Conservation (phyloP, 2,329 filamentous ascomycete species). For the Chrysoporthe austroafricana region DNA sequence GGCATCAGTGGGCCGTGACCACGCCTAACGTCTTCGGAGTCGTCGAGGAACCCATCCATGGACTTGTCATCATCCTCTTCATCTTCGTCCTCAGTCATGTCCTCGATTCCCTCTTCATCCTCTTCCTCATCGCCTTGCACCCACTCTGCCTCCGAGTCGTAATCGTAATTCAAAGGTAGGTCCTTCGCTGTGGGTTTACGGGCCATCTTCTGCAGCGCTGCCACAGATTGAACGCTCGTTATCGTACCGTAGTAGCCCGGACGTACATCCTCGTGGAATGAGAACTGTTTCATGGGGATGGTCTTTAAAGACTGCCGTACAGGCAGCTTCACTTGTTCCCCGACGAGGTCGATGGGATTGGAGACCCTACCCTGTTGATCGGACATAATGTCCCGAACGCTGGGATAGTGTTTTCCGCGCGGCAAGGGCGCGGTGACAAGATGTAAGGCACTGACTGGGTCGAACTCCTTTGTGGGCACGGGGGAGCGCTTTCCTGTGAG, state of each 20-base stretch:
- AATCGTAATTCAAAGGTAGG: slow-evolving; percentile 75
- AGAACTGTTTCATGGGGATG: slow-evolving; percentile 66
- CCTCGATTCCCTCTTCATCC: slow-evolving; percentile 62
- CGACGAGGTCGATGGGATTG: slow-evolving; percentile 41
- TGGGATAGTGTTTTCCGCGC: slow-evolving; percentile 53
- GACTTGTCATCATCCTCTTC: slow-evolving; percentile 75
- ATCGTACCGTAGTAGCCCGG: slow-evolving; percentile 75
- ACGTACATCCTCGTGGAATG: slow-evolving; percentile 67
- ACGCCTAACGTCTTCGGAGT: slow-evolving; percentile 71
- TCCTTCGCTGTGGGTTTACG: slow-evolving; percentile 55
- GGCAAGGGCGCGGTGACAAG: slow-evolving; percentile 45
- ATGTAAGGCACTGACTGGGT: slow-evolving; percentile 49
- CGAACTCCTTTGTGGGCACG: slow-evolving; percentile 47
- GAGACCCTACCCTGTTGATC: slow-evolving; percentile 48
- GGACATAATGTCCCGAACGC: slow-evolving; percentile 66
- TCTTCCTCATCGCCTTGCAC: slow-evolving; percentile 73
- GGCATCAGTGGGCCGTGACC: slow-evolving; percentile 51
- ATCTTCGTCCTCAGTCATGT: slow-evolving; percentile 73
- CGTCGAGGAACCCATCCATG: slow-evolving; percentile 88
- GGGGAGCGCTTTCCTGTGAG: slow-evolving; percentile 52
- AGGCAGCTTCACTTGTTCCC: slow-evolving; percentile 45
- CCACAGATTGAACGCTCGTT: slow-evolving; percentile 60
- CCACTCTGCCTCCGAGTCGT: slow-evolving; percentile 87
- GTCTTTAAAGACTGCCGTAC: slow-evolving; percentile 48
- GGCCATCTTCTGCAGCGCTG: slow-evolving; percentile 55